A percentile compares a stretch with the other conserved stretches of the same genome.
phyloP scores from a whole-genome alignment of 768 basidiomycete genomes.

The Pluteus cervinus region DNA sequence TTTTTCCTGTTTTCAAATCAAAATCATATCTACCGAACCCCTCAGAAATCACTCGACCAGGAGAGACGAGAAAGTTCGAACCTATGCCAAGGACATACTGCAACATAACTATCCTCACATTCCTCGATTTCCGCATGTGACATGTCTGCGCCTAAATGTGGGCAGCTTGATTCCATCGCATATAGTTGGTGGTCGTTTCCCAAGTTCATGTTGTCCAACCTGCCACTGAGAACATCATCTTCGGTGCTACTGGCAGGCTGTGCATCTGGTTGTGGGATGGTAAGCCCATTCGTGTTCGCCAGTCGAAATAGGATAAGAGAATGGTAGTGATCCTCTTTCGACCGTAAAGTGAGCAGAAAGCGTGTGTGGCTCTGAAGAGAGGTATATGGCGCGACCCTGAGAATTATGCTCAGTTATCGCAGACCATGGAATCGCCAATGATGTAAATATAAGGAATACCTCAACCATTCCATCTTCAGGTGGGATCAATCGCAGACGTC shows the following conservation, averaged over 20 bases:
- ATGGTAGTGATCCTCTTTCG: conserved; percentile 50
- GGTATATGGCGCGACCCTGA: conserved; percentile 40
- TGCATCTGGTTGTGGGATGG: conserved; percentile 17
- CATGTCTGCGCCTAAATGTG: conserved; percentile 76
- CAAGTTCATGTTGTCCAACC: conserved; percentile 3
- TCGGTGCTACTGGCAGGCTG: conserved; percentile 3
- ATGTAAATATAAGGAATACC: too few species aligned
- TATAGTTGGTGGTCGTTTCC: conserved; percentile 43
- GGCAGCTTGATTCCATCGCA: conserved; percentile 76
- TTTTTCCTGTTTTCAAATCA: conserved; percentile 61
- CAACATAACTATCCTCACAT: conserved; percentile 50
- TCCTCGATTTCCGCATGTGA: conserved; percentile 78
- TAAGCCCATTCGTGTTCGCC: too few species aligned
- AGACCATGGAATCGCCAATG: too few species aligned
- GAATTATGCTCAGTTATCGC: too few species aligned
- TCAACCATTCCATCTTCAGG: too few species aligned
- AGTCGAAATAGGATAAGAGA: conserved; percentile 63
- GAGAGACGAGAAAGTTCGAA: conserved; percentile 15
- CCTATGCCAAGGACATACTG: conserved; percentile 78
- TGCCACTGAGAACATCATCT: conserved; percentile 2
- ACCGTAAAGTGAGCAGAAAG: conserved; percentile 55
- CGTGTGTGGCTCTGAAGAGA: conserved; percentile 50
- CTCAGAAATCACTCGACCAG: background rate
- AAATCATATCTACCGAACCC: conserved; percentile 57
- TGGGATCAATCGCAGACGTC: too few species aligned